Conservation (phyloP, 1,284 basidiomycete genomes). For the Phellopilus nigrolimitatus region DNA sequence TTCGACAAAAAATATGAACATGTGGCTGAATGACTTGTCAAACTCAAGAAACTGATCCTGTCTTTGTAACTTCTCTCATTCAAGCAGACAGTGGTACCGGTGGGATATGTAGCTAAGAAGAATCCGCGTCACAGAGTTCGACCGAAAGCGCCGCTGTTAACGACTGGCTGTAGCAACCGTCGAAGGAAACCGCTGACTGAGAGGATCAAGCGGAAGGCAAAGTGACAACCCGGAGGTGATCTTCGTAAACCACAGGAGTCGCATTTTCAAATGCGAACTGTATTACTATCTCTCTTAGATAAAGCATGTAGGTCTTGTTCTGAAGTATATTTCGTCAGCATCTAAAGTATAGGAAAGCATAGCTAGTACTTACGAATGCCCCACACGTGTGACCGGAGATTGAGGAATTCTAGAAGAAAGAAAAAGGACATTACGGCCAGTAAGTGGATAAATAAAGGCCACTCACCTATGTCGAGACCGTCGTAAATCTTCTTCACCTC, state of each 20-base stretch:
- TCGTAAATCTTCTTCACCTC: conserved; percentile 87
- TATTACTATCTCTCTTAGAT: conserved; percentile 59
- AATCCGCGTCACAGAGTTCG: no score
- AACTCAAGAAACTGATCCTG: no score
- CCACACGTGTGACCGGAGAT: conserved; percentile 74
- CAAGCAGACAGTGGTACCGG: no score
- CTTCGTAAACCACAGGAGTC: background rate
- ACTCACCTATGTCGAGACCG: conserved; percentile 69
- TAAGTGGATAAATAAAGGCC: conserved; percentile 6
- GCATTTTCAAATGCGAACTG: conserved; percentile 44
- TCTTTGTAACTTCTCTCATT: no score
- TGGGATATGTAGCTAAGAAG: no score
- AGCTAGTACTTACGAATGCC: conserved; percentile 64
- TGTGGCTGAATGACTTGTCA: no score
- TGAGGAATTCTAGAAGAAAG: conserved; percentile 58
- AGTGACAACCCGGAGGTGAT: no score
- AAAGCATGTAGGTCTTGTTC: conserved; percentile 78
- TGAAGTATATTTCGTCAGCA: conserved; percentile 30
- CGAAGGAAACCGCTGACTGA: background rate
- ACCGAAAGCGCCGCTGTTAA: no score
- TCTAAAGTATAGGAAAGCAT: background rate
- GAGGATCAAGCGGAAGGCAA: no score
- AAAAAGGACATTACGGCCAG: background rate
- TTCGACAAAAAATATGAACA: no score
- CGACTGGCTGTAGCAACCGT: background rate